Percentiles rank a stretch among this genome's conserved stretches.
These are phyloP conservation scores for Peniophora sp. DNA, from an alignment of 1,284 basidiomycete species.

Conservation along the genomic window DNA sequence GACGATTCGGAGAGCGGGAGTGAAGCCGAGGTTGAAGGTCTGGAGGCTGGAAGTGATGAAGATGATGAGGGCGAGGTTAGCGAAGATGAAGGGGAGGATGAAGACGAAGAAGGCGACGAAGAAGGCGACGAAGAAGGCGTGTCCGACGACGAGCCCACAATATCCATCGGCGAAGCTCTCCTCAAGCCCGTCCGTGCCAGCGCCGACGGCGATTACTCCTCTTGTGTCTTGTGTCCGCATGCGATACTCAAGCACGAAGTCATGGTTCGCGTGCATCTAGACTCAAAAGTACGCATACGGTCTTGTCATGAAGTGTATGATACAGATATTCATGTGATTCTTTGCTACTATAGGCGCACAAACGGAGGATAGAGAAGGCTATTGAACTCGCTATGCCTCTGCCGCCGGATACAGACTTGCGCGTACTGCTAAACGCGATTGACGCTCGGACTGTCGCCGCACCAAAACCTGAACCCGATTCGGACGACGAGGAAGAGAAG, in stretches of 20 bases:
- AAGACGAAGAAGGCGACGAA: slow-evolving; percentile 14
- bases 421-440: slow-evolving; percentile 9
- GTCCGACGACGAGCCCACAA: slow-evolving; percentile 28
- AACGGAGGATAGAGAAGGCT: slow-evolving; percentile 49
- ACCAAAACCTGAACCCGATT: not conserved
- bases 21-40: slow-evolving; percentile 12
- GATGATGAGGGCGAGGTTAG: slow-evolving; percentile 15
- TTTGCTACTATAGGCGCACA: slow-evolving; percentile 40
- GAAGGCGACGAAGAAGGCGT: slow-evolving; percentile 20
- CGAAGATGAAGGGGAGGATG: slow-evolving; percentile 18
- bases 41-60: slow-evolving; percentile 10
- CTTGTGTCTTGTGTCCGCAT: slow-evolving; percentile 70
- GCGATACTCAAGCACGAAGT: slow-evolving; percentile 60
- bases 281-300: slow-evolving; percentile 56
- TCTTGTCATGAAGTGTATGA: slow-evolving; percentile 8
- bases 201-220: slow-evolving; percentile 41
- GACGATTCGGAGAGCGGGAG: slow-evolving; percentile 13
- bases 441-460: slow-evolving; percentile 1
- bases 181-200: slow-evolving; percentile 57
- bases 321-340: not conserved
- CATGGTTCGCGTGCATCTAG: slow-evolving; percentile 56
- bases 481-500: no score
- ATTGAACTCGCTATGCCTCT: slow-evolving; percentile 26
- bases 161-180: slow-evolving; percentile 56
- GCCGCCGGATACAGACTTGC: slow-evolving; percentile 36